Conservation (phyloP, 2,329 filamentous ascomycete genomes). For the Colletotrichum paranaense region DNA sequence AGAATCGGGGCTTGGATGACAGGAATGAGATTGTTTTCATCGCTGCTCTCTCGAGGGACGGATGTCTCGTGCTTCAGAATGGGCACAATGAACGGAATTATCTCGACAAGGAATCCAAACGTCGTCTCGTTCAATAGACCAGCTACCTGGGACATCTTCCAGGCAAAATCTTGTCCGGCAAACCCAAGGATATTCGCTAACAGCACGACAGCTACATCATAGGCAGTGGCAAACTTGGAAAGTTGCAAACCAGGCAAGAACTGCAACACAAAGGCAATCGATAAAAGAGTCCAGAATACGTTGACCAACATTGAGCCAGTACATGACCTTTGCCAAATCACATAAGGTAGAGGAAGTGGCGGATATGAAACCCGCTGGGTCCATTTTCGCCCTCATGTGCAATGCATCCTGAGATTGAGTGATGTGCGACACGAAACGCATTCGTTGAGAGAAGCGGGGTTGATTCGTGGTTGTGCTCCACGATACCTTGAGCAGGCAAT, state of each 20-base stretch:
- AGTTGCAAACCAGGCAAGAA: conserved; percentile 47
- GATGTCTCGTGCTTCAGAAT: conserved; percentile 50
- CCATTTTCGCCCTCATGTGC: conserved; percentile 57
- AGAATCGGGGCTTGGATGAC: conserved; percentile 78
- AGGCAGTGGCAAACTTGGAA: conserved; percentile 59
- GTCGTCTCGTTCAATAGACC: conserved; percentile 62
- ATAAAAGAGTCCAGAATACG: conserved; percentile 60
- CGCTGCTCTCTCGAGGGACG: conserved; percentile 37
- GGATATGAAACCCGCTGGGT: conserved; percentile 53
- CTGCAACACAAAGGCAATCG: conserved; percentile 56
- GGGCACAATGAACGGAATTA: conserved; percentile 75
- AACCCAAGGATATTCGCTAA: conserved; percentile 61
- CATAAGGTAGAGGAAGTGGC: conserved; percentile 50
- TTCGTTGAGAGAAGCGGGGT: conserved; percentile 45
- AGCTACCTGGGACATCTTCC: conserved; percentile 73
- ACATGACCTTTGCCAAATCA: conserved; percentile 56
- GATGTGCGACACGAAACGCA: conserved; percentile 26
- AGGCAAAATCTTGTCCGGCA: conserved; percentile 68
- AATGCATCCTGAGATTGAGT: conserved; percentile 31
- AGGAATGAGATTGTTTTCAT: conserved; percentile 56
- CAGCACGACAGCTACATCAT: conserved; percentile 62
- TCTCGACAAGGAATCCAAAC: conserved; percentile 74
- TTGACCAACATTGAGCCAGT: conserved; percentile 58
- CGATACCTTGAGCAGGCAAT: conserved; percentile 11
- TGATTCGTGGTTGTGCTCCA: conserved; percentile 35